A percentile compares a stretch with the other conserved stretches of the same genome.
Evolutionary conservation across 2,329 filamentous ascomycete species (phyloP).

Genomic region (Tympanopsis confertula): DNA sequence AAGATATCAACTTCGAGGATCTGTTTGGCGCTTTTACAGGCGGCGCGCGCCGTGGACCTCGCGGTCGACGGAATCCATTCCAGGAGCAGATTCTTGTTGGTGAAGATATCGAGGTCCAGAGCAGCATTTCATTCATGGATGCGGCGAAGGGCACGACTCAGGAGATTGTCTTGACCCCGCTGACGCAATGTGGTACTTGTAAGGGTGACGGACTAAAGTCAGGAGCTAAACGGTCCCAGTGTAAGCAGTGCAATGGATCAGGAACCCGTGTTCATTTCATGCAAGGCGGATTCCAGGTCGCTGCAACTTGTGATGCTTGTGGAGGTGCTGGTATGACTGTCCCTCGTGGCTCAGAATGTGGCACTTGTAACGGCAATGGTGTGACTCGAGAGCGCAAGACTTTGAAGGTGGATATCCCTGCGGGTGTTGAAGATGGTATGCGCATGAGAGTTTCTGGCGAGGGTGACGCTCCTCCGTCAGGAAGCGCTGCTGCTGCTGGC

Average conservation of each 20-base stretch:
- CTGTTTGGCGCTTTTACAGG: conserved; percentile 55
- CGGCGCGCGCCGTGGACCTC: conserved; percentile 15
- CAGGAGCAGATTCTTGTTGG: conserved; percentile 54
- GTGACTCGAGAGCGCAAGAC: conserved; percentile 53
- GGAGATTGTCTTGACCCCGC: conserved; percentile 53
- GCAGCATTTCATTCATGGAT: conserved; percentile 64
- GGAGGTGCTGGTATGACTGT: conserved; percentile 50
- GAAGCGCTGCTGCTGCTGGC: conserved; percentile 39
- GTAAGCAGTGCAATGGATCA: conserved; percentile 55
- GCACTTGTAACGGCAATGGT: conserved; percentile 51
- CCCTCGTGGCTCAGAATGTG: conserved; percentile 53
- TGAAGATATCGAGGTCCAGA: conserved; percentile 65
- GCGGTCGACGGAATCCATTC: conserved; percentile 38
- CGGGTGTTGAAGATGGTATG: conserved; percentile 66
- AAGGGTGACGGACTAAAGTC: conserved; percentile 55
- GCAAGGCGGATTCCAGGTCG: conserved; percentile 64
- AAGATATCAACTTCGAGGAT: conserved; percentile 56
- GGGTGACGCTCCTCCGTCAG: conserved; percentile 55
- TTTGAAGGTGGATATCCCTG: conserved; percentile 59
- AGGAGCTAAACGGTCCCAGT: conserved; percentile 47
- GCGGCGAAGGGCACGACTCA: conserved; percentile 63
- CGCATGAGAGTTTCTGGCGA: conserved; percentile 54
- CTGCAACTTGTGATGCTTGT: conserved; percentile 55
- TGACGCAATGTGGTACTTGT: conserved; percentile 57
- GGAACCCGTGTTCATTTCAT: conserved; percentile 58